Base-by-base conservation (phyloP, 352 stramenopile genomes). In the Phytophthora ohioensis region DNA sequence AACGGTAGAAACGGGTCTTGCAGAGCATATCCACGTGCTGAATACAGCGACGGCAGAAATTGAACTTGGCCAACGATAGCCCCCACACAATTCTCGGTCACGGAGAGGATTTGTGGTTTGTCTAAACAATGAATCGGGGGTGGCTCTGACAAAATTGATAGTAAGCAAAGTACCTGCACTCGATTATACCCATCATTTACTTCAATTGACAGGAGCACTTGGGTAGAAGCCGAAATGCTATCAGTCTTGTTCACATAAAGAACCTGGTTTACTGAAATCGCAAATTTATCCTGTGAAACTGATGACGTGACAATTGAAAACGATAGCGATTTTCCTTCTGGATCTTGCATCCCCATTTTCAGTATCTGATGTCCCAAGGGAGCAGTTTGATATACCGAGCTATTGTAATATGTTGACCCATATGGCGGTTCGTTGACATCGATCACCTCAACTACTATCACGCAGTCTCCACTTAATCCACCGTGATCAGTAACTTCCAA, bases 341-440 rank as follows among this genome's bases (percentile, higher is more conserved):
- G 69, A 27, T 77, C 69, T 11, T 59, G 34, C 34, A 70, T 54
- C 21, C 38, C 36, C 9, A 77, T n/a, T 48, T 69, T 73, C 3
- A 77, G 39, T 38, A 77, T 69, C 3, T 21, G 64, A 34, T 69
- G 43, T 0, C 53, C 57, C 27, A 52, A 13, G 1, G n/a, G 31
- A 15, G 69, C 69, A 31, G 12, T 63, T 35, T 59, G 53, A 47
- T 82, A 75, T 12, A 85, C 53, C 0, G 72, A 78, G 38, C 72
- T 73, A 30, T 76, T 81, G 57, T 80, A 84, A 38, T 46, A 32
- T 9, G 39, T 69, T 27, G 61, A 35, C 3, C 81, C 81, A 17
- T 59, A 47, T 0, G 81, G 81, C 5, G 71, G 55, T 43, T 89
- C 81, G 35, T 89, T 55, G 2, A 79, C 62, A 52, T 89, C 77